Evolutionary conservation across 129 eudicot genomes (phyloP), one percentile per base, ranked within the genome.

Genomic region (Helianthus tuberosus): DNA sequence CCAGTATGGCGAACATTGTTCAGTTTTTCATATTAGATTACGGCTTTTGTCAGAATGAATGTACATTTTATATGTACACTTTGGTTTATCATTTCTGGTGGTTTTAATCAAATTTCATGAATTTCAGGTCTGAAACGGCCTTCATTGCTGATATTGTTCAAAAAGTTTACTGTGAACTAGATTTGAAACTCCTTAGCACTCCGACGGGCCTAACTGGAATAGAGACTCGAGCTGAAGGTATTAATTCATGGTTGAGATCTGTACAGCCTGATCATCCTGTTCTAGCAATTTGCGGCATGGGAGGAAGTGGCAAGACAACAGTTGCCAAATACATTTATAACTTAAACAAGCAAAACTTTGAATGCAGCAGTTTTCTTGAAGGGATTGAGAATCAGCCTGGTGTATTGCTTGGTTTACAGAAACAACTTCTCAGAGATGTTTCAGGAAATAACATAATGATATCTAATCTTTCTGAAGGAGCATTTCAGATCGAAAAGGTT

Each of bases 241-340:
- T 74, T 36, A n/a, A 15, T 35, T 48, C n/a, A 1, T 74, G 78
- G 71, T n/a, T 73, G 17, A 47, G 39, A n/a, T n/a, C 64, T 63
- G 35, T 9, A 6, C 6, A 53, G 14, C 4, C 44, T 1, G 14
- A 29, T 23, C 50, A 2, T 38, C 35, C 39, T 10, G 49, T 64
- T n/a, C 16, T 50, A 46, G 73, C 36, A 15, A 52, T 79, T 12
- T 72, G 13, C 29, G 78, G 83, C 11, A 72, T 64, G 64, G 83
- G 83, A 20, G 83, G 83, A 2, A 25, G 73, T 10, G 83, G 83
- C 17, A 79, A 79, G 52, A 79, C 83, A 41, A 55, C 62, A 15
- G 35, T 55, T 1, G 54, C 17, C 54, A 3, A 50, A 50, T 13
- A 50, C 6, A 50, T 50, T 50, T 50, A 50, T 50, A 13, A 50